phyloP scores from a whole-genome alignment of 2,329 filamentous ascomycete species.

The Setomelanomma holmii region DNA sequence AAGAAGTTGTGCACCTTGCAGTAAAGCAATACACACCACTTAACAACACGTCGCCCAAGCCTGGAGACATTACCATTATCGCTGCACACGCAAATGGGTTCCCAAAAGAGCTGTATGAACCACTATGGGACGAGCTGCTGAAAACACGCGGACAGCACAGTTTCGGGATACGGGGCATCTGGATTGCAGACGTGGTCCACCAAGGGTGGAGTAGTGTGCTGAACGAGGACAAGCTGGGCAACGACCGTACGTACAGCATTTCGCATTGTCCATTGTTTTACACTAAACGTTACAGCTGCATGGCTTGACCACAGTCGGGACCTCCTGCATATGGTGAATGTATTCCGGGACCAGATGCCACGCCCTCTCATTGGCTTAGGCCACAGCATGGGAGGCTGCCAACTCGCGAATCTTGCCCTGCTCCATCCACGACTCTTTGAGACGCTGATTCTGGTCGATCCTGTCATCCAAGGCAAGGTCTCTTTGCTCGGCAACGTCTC shows the following conservation, averaged over 20 bases:
- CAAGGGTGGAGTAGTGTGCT: conserved; percentile 80
- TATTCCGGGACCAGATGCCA: conserved; percentile 79
- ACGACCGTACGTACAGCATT: conserved; percentile 73
- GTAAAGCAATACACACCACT: conserved; percentile 89
- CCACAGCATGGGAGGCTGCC: conserved; percentile 85
- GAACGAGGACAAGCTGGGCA: conserved; percentile 78
- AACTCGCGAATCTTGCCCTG: conserved; percentile 74
- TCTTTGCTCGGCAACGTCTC: conserved; percentile 50
- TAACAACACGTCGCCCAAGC: conserved; percentile 70
- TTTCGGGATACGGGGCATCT: conserved; percentile 79
- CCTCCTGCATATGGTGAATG: conserved; percentile 83
- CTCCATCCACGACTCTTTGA: conserved; percentile 83
- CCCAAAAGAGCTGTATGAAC: conserved; percentile 94
- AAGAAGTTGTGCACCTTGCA: conserved; percentile 74
- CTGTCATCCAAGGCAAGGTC: conserved; percentile 69
- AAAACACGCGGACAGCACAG: conserved; percentile 63
- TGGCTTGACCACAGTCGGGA: conserved; percentile 90
- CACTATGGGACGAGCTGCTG: conserved; percentile 85
- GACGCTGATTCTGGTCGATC: conserved; percentile 80
- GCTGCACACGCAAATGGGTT: conserved; percentile 92
- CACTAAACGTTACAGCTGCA: no score
- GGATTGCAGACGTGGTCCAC: conserved; percentile 88
- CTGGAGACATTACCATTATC: conserved; percentile 84
- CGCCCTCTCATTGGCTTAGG: conserved; percentile 84
- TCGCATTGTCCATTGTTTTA: no score